Evolutionary conservation across 306 rosid genomes (phyloP).

Genomic region (Acmispon strigosus): DNA sequence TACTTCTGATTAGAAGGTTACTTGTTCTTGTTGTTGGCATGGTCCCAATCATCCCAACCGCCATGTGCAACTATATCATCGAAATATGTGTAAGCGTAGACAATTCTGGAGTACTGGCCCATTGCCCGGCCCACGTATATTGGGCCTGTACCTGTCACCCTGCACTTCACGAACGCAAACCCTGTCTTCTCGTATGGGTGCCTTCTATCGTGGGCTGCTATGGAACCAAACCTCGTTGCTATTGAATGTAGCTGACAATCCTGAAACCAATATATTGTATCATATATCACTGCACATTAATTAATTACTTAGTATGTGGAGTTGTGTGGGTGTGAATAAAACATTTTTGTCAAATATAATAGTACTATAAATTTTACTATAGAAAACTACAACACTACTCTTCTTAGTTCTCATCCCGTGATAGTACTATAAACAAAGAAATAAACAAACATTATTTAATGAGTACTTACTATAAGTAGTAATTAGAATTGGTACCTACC

Average conservation of each 20-base stretch:
- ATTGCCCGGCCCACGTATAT: conserved; percentile 80
- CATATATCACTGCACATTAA: not conserved
- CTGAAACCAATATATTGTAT: too few relatives aligned
- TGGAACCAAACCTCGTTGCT: conserved; percentile 71
- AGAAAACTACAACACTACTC: too few relatives aligned
- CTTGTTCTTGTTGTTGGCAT: conserved; percentile 46
- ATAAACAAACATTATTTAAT: too few relatives aligned
- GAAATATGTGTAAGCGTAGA: conserved; percentile 63
- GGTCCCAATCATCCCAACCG: conserved; percentile 87
- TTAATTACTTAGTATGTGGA: too few relatives aligned
- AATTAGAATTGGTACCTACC: conserved; percentile 24
- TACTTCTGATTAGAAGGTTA: too few relatives aligned
- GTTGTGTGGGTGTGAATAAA: too few relatives aligned
- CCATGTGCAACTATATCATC: conserved; percentile 65
- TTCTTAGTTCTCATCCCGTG: too few relatives aligned
- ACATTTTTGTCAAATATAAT: too few relatives aligned
- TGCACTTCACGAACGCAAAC: conserved; percentile 66
- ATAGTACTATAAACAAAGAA: too few relatives aligned
- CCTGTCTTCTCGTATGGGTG: conserved; percentile 58
- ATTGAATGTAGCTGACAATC: conserved; percentile 73
- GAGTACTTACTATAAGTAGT: not conserved
- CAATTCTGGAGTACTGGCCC: conserved; percentile 69
- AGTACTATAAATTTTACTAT: too few relatives aligned
- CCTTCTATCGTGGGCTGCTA: conserved; percentile 74
- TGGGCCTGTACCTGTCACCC: conserved; percentile 68